phyloP scores from a whole-genome alignment of 2,329 filamentous ascomycete species.

The Colletotrichum sojae region DNA sequence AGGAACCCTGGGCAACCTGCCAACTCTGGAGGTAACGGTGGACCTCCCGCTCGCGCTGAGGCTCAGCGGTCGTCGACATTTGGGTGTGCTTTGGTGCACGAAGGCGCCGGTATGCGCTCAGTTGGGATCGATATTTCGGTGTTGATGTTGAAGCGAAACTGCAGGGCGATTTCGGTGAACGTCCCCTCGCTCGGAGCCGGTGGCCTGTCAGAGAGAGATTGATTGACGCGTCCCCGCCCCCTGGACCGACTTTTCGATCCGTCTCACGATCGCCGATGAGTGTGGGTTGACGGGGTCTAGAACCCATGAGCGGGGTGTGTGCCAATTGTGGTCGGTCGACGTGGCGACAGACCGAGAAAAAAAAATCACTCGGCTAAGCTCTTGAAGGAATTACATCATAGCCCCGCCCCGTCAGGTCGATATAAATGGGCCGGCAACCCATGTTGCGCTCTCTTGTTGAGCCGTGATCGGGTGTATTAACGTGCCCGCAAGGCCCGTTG shows the following conservation, averaged over 20 bases:
- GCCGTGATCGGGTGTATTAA: constrained; percentile 1
- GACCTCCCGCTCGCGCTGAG: constrained; percentile 51
- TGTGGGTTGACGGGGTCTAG: constrained; percentile 19
- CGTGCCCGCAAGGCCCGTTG: neutral
- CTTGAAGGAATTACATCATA: constrained; percentile 24
- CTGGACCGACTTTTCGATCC: constrained; percentile 13
- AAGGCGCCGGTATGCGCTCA: too few relatives aligned
- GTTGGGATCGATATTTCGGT: too few relatives aligned
- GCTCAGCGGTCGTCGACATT: constrained; percentile 32
- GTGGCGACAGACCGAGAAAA: constrained; percentile 4
- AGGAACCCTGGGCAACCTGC: constrained; percentile 50
- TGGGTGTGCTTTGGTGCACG: neutral
- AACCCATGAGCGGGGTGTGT: neutral
- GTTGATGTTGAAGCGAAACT: constrained; percentile 1
- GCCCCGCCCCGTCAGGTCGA: neutral
- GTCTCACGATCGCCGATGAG: constrained; percentile 10
- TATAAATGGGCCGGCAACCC: constrained; percentile 8
- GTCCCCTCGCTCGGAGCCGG: neutral
- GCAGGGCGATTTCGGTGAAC: neutral
- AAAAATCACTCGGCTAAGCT: constrained; percentile 20
- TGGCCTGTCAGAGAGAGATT: constrained; percentile 12
- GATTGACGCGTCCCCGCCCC: constrained; percentile 15
- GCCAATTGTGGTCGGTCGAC: neutral
- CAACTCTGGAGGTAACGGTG: constrained; percentile 50
- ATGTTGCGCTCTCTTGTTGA: constrained; percentile 1